phyloP scores from a whole-genome alignment of 2,329 filamentous ascomycete species.

The Thermothelomyces thermophilus region DNA sequence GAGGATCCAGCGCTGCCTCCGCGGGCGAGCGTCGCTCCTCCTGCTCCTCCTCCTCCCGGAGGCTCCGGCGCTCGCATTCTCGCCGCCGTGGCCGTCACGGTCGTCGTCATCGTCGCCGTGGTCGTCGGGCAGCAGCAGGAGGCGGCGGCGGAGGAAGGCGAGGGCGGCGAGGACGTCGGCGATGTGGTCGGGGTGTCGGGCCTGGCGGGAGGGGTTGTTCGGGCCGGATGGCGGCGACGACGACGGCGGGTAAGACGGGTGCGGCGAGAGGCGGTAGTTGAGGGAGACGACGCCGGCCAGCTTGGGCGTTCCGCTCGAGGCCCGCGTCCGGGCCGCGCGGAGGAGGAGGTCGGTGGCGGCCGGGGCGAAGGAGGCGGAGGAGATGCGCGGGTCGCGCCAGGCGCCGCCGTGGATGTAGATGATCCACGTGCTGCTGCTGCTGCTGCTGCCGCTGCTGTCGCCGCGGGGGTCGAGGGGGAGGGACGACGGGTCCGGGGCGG shows the following conservation, averaged over 20 bases:
- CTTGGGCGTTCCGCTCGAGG: constrained; percentile 30
- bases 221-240: no score
- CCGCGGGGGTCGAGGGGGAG: constrained; percentile 4
- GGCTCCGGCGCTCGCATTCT: background rate
- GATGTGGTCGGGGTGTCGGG: constrained; percentile 55
- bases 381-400: constrained; percentile 53
- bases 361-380: constrained; percentile 39
- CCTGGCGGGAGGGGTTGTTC: constrained; percentile 36
- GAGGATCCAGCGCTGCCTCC: constrained; percentile 41
- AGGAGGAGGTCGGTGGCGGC: constrained; percentile 38
- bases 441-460: no score
- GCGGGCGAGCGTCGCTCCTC: background rate
- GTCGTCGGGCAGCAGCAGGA: background rate
- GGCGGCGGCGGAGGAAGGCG: constrained; percentile 40
- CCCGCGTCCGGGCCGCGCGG: constrained; percentile 23
- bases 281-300: constrained; percentile 55
- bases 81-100: background rate
- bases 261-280: constrained; percentile 56
- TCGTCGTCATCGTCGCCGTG: background rate
- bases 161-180: constrained; percentile 49
- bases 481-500: constrained; percentile 2
- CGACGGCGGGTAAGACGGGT: constrained; percentile 43
- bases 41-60: background rate
- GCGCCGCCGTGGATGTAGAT: constrained; percentile 56
- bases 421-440: constrained; percentile 17